Conservation (phyloP, 805 yeast species). For the Kodamaea leandrae region DNA sequence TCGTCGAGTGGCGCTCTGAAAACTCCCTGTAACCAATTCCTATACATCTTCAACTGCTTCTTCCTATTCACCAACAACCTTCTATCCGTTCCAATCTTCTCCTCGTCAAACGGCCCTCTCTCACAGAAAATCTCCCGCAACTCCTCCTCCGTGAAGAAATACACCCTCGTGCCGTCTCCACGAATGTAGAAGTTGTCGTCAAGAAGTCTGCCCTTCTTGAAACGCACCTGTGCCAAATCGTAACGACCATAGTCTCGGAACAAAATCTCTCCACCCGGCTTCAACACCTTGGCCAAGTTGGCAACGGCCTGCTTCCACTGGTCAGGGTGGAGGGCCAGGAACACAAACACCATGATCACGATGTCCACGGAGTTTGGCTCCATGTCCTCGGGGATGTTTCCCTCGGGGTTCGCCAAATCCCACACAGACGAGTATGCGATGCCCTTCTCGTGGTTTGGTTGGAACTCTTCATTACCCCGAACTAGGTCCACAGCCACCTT, state of each 20-base stretch:
- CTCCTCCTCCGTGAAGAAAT: conserved; percentile 95
- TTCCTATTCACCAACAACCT: conserved; percentile 88
- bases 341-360: conserved; percentile 92
- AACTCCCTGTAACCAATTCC: conserved; percentile 95
- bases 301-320: conserved; percentile 84
- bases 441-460: conserved; percentile 44
- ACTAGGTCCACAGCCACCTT: conserved; percentile 88
- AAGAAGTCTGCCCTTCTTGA: conserved; percentile 79
- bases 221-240: conserved; percentile 92
- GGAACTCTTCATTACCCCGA: conserved; percentile 57
- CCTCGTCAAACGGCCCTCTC: conserved; percentile 57
- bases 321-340: conserved; percentile 85
- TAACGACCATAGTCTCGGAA: conserved; percentile 95
- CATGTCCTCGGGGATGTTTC: conserved; percentile 77
- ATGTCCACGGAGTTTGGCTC: conserved; percentile 82
- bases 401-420: conserved; percentile 84
- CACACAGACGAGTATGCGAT: conserved; percentile 83
- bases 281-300: conserved; percentile 68
- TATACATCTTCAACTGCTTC: conserved; percentile 89
- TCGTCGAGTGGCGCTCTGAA: conserved; percentile 53
- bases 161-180: conserved; percentile 97
- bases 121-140: conserved; percentile 62
- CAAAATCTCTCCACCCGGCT: conserved; percentile 88
- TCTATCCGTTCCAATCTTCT: conserved; percentile 83
- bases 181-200: conserved; percentile 94